Base-by-base conservation (phyloP, 768 basidiomycete species). In the Austroboletus eburneus region DNA sequence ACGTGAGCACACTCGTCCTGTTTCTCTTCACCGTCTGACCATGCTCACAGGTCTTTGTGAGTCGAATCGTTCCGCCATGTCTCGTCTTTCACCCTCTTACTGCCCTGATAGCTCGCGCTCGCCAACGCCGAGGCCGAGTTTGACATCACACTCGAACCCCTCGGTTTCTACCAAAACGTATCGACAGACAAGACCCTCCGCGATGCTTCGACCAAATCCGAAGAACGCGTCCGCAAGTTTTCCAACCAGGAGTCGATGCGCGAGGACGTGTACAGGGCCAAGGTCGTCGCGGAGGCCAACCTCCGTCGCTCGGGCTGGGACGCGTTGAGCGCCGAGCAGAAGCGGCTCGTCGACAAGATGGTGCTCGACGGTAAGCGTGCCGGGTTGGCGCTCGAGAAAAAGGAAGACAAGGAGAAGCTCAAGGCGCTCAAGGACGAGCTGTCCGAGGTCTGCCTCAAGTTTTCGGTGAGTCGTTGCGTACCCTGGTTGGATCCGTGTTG, bases 91-190 rank as follows among this genome's bases (percentile, higher is more conserved):
- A 14, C 30, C 30, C 30, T 10, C 30, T 7, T 32, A 13, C 13
- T 27, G 12, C 27, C 5, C 27, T 27, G 9, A 35, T 49, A 88
- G 85, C 56, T 74, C 17, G 68, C 75, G 10, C 78, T 90, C 22
- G 77, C 81, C 5, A 59, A 71, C 24, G 77, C 74, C 13, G 83
- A 87, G 39, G 74, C 81, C n/a, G 61, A 70, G n/a, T 68, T 81
- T 27, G 76, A 80, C 35, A 56, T 60, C 14, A 57, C 69, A 23
- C 62, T 71, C 8, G 85, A 87, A 50, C 84, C 84, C 0, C 72
- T 89, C 17, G 66, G 73, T 0, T 93, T 94, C 67, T 87, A 91
- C 59, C 85, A 90, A 63, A 87, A 91, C 54, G 88, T 92, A 22
- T 85, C 87, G 22, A 70, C 81, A 1, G 71, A 74, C 45, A 83